Base-by-base conservation (phyloP, 2,329 filamentous ascomycete genomes). In the Geosmithia morbida region DNA sequence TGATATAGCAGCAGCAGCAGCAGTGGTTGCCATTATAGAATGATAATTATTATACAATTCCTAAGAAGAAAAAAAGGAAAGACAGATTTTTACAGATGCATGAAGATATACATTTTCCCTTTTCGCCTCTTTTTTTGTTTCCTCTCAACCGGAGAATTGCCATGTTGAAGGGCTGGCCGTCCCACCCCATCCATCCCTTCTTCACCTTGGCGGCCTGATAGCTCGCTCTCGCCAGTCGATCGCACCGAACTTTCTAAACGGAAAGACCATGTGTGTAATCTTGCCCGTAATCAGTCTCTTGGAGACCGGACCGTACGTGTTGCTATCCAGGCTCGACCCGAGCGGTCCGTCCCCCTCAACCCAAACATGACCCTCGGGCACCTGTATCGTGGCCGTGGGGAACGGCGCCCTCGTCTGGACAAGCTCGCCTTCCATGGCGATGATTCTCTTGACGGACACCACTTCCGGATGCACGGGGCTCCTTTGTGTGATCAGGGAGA, bases 361-460 rank as follows among this genome's bases (percentile, higher is more conserved):
- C 92, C 92, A 98, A 26, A 97, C 74, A 67, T 97, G 89, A 17
- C 87, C 87, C 51, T 74, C 74, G 5, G 89, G 90, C 19, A 98
- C 77, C 51, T 74, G 72, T 43, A 85, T 68, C 8, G 63, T 70
- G 1, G 66, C 55, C 16, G 71, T 61, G 8, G 77, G 72, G 58
- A 79, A 83, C 17, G 79, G 80, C 47, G 69, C 62, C 49, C 76
- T 72, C 41, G 85, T 84, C 48, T 68, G 71, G 29, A 97, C 78
- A 1, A 77, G 69, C 59, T 97, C 90, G 10, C 89, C 88, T 46
- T 83, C 81, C 3, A 96, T 58, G 0, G 77, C 92, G 22, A 96
- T 72, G 11, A 98, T 75, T 41, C 92, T 74, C 68, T 98, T 98
- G 33, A 96, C 77, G 0, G 79, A 79, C 41, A 81, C 68, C 19